phyloP scores from a whole-genome alignment of 2,329 filamentous ascomycete genomes.

The Nectriaceae sp. region DNA sequence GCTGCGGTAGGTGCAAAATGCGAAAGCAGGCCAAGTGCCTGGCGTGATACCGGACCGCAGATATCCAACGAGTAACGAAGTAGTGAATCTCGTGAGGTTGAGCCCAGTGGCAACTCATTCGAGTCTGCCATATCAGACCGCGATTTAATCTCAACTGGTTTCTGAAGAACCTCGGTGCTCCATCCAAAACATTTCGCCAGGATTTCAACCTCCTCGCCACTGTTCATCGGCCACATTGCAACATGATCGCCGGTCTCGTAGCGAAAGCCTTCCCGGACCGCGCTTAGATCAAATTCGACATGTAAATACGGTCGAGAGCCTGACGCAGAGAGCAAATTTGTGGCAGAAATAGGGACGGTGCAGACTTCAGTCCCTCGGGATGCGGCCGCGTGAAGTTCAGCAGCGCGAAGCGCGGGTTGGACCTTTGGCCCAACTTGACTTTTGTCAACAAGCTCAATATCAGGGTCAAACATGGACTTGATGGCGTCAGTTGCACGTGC shows the following conservation, averaged over 20 bases:
- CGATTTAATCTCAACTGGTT: background rate
- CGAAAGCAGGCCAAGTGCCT: background rate
- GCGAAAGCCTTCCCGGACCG: background rate
- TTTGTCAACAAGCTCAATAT: background rate
- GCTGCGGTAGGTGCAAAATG: background rate
- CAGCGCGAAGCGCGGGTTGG: too few species aligned
- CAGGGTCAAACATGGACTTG: background rate
- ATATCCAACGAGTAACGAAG: background rate
- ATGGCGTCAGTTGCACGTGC: background rate
- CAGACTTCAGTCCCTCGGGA: background rate
- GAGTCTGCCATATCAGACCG: background rate
- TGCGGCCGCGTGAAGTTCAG: background rate
- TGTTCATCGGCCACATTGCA: background rate
- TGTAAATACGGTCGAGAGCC: background rate
- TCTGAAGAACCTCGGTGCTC: background rate
- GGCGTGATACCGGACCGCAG: background rate
- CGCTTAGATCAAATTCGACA: background rate
- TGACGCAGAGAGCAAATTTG: background rate
- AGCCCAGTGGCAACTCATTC: background rate
- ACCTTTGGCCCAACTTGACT: background rate
- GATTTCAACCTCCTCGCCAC: background rate
- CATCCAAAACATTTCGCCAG: background rate
- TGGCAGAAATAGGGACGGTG: background rate
- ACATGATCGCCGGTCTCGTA: background rate
- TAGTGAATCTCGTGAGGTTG: background rate